Evolutionary conservation across 768 basidiomycete species (phyloP), one percentile per base, ranked within the genome.

Genomic region (Mycena crocata): DNA sequence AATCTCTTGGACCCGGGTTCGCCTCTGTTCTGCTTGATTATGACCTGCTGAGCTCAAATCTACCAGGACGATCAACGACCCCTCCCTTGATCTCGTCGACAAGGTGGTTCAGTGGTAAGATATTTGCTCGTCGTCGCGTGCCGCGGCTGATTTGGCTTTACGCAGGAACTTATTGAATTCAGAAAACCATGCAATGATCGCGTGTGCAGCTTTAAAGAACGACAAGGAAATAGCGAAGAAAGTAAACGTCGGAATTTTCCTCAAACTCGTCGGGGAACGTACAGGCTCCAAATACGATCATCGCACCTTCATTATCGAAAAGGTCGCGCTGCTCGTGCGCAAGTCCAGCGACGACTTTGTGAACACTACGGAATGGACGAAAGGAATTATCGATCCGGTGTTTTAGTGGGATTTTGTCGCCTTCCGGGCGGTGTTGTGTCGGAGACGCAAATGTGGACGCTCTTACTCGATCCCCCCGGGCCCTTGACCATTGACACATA

Each of bases 31-130:
- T n/a, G n/a, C n/a, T n/a, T n/a, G n/a, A n/a, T n/a, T n/a, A n/a
- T n/a, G n/a, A n/a, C n/a, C n/a, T n/a, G n/a, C n/a, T n/a, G n/a
- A n/a, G n/a, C n/a, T n/a, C n/a, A n/a, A n/a, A n/a, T n/a, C n/a
- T n/a, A n/a, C n/a, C n/a, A 59, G 58, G 17, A 59, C 58, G 19
- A 40, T 59, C 37, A 59, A 59, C 37, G 58, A 59, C 19, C 58
- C 58, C 5, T 39, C 58, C 4, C 58, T 59, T 9, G 39, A 35
- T 15, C 48, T 39, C 1, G 46, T 19, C 5, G 58, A 59, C 21
- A 59, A 59, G 32, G 37, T 39, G 3, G 35, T 59, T n/a, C 58
- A 59, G 37, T 59, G 54, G 54, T 56, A n/a, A 4, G 52, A 21
- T 23, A 21, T 5, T 34, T 5, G 8, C 10, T 34, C 23, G 35